Evolutionary conservation across 2,329 filamentous ascomycete species (phyloP).

Genomic region (Nakataea oryzae): DNA sequence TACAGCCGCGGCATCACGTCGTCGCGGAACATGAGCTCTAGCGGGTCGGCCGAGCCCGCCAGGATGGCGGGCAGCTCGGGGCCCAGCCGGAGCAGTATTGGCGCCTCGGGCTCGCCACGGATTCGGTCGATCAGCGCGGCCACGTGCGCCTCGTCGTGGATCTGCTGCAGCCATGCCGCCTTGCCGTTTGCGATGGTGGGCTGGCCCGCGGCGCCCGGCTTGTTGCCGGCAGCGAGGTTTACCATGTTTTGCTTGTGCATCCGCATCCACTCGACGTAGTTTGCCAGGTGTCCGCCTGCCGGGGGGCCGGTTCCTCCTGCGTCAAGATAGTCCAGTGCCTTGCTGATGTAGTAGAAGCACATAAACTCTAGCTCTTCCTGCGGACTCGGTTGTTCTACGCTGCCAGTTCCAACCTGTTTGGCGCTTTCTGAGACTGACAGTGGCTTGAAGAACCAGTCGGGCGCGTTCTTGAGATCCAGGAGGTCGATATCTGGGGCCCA

Average conservation of each 20-base stretch:
- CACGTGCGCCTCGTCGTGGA: background rate
- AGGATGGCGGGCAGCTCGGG: conserved; percentile 12
- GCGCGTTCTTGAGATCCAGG: conserved; percentile 11
- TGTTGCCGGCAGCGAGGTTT: background rate
- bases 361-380: conserved; percentile 3
- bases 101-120: conserved; percentile 7
- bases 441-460: background rate
- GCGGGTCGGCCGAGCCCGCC: conserved; percentile 10
- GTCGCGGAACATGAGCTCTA: conserved; percentile 15
- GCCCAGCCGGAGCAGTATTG: background rate
- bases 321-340: background rate
- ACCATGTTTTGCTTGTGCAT: background rate
- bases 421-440: background rate
- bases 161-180: background rate
- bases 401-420: too few relatives aligned
- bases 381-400: background rate
- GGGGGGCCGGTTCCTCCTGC: background rate
- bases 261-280: conserved; percentile 10
- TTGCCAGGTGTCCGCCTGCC: background rate
- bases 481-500: conserved; percentile 7
- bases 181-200: background rate
- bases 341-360: conserved; percentile 7
- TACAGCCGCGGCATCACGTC: conserved; percentile 13
- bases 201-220: too few relatives aligned
- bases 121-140: background rate